Evolutionary conservation across 495 filamentous ascomycete species (phyloP).

Genomic region (Aspergillus sclerotiicarbonarius): DNA sequence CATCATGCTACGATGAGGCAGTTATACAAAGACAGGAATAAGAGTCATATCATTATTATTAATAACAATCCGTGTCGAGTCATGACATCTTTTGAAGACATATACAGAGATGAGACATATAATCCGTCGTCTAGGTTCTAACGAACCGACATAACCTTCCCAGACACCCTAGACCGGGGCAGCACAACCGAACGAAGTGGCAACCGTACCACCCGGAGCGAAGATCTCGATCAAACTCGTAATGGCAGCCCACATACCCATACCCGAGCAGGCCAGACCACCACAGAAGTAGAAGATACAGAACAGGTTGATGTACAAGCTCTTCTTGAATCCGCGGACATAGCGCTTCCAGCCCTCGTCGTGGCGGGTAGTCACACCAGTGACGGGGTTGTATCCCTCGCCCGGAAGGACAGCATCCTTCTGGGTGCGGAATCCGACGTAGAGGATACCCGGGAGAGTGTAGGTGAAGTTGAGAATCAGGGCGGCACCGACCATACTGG

Average conservation of each 20-base stretch:
- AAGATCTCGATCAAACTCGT: background rate
- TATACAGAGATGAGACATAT: too few species aligned
- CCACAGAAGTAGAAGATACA: background rate
- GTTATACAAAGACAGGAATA: too few species aligned
- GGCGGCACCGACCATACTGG: background rate
- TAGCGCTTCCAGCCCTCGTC: background rate
- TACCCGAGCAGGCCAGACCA: background rate
- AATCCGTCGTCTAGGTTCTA: too few species aligned
- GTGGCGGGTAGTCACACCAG: background rate
- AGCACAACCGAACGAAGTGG: background rate
- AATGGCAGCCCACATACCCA: background rate
- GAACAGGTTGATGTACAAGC: background rate
- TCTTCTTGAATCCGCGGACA: background rate
- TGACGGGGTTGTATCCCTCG: background rate
- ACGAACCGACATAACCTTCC: too few species aligned
- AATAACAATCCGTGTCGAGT: too few species aligned
- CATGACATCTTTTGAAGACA: too few species aligned
- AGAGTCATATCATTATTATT: too few species aligned
- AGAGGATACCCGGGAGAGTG: background rate
- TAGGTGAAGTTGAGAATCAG: conserved; percentile 2
- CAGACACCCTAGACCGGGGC: background rate
- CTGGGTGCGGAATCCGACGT: background rate
- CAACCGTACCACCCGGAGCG: background rate
- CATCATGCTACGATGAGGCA: too few species aligned
- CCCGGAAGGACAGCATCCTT: background rate